phyloP scores from a whole-genome alignment of 805 yeast species.

The Nakazawaea wickerhamii region DNA sequence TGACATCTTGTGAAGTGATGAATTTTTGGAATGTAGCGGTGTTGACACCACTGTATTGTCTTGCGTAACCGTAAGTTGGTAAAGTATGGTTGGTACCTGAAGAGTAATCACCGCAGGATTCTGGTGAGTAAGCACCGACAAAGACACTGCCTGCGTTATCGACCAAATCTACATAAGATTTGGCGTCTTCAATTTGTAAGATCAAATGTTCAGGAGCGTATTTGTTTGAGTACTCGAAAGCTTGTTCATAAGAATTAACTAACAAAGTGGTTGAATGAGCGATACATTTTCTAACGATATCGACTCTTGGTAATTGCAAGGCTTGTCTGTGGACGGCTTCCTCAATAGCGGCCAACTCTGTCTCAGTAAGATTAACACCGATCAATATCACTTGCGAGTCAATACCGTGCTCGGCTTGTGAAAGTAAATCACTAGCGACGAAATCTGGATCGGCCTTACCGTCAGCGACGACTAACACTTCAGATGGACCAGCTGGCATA shows the following conservation, averaged over 20 bases:
- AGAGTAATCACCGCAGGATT: conserved; percentile 97
- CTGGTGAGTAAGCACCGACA: conserved; percentile 95
- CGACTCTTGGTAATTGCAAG: conserved; percentile 78
- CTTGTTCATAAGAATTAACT: conserved; percentile 69
- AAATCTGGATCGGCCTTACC: conserved; percentile 84
- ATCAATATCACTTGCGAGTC: conserved; percentile 95
- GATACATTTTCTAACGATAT: conserved; percentile 87
- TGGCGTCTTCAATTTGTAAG: conserved; percentile 80
- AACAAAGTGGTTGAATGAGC: conserved; percentile 81
- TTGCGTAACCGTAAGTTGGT: conserved; percentile 98
- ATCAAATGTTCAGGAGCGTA: conserved; percentile 99
- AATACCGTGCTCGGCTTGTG: conserved; percentile 98
- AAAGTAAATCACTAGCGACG: conserved; percentile 92
- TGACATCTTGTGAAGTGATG: conserved; percentile 89
- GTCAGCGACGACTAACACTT: conserved; percentile 94
- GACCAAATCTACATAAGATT: conserved; percentile 61
- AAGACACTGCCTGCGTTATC: conserved; percentile 95
- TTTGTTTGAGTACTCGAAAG: conserved; percentile 78
- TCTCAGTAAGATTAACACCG: conserved; percentile 64
- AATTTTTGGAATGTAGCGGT: conserved; percentile 94
- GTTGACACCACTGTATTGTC: conserved; percentile 95
- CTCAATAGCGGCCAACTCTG: conserved; percentile 65
- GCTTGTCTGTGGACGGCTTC: conserved; percentile 86
- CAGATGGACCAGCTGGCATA: conserved; percentile 99
- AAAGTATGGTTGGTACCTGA: conserved; percentile 97